Base-by-base conservation (phyloP, 2,329 filamentous ascomycete species). In the Xylariaceae sp. region DNA sequence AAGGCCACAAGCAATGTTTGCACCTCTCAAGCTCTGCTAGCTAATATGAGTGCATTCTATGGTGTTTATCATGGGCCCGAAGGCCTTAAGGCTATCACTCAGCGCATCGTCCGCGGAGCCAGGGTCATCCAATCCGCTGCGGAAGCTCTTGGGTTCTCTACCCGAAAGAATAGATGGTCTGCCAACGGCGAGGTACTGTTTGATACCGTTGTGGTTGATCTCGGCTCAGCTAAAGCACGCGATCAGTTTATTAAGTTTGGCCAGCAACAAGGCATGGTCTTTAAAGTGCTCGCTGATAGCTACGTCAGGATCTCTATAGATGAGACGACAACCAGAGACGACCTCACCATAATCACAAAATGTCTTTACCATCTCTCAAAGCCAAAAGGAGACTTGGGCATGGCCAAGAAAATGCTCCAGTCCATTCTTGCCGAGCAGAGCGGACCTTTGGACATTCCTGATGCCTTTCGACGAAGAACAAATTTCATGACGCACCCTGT, bases 1-100 rank as follows among this genome's bases (percentile, higher is more conserved):
- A 96, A 96, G 76, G 91, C 91, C 1, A 97, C 91, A 2, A 95
- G 89, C 72, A 97, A 97, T 61, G 90, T 96, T 45, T 97, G 91
- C 71, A 97, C 91, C 2, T 90, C 91, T 1, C 91, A 97, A 67
- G 91, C 91, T 8, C 71, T 97, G 19, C 73, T 96, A 38, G 91
- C 91, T 29, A 97, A 97, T 65, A 96, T 96, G 88, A 91, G 82
- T 53, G 89, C 90, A 41, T 85, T 96, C 70, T 97, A 95, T 61
- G 90, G 89, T 39, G 76, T 96, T 40, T 97, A 96, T 64, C 91
- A 97, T 62, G 91, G 91, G 3, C 91, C 91, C 1, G 66, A 81
- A 40, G 89, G 90, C 15, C 69, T 97, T 38, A 89, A 82, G 66
- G 77, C 80, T 12, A 96, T 96, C 60, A 90, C 91, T 1, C 78